phyloP scores from a whole-genome alignment of 345 rosid species.

The Melaleuca alternifolia region DNA sequence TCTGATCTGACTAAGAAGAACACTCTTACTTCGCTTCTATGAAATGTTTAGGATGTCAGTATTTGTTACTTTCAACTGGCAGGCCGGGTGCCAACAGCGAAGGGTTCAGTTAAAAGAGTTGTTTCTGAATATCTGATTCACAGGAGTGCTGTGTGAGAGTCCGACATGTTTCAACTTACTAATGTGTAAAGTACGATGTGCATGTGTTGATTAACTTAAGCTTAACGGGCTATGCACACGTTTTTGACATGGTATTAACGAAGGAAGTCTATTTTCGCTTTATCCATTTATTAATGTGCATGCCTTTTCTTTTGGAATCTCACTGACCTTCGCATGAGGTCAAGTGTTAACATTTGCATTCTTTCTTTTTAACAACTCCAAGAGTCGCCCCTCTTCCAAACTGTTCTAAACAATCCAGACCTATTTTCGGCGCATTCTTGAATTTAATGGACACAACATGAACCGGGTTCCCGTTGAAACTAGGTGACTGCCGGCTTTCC shows the following conservation, averaged over 20 bases:
- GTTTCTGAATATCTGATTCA: background rate
- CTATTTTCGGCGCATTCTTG: background rate
- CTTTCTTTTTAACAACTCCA: background rate
- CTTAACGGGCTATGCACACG: background rate
- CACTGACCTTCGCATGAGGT: background rate
- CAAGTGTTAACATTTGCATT: background rate
- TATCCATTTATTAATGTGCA: background rate
- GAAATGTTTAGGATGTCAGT: background rate
- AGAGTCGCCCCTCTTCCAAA: background rate
- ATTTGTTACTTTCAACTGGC: background rate
- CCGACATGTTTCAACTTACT: background rate
- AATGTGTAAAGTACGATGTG: background rate
- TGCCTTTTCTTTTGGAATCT: background rate
- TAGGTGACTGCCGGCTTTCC: background rate
- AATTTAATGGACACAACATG: background rate
- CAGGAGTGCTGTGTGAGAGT: background rate
- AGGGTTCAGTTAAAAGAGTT: background rate
- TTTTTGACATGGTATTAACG: background rate
- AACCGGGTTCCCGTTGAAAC: background rate
- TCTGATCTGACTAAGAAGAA: background rate
- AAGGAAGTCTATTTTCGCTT: background rate
- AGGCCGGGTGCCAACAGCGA: background rate
- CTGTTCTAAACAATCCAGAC: background rate
- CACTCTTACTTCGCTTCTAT: background rate
- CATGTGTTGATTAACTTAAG: background rate